Base-by-base conservation (phyloP, 148 eudicot species). In the Vaccinium myrtillus region DNA sequence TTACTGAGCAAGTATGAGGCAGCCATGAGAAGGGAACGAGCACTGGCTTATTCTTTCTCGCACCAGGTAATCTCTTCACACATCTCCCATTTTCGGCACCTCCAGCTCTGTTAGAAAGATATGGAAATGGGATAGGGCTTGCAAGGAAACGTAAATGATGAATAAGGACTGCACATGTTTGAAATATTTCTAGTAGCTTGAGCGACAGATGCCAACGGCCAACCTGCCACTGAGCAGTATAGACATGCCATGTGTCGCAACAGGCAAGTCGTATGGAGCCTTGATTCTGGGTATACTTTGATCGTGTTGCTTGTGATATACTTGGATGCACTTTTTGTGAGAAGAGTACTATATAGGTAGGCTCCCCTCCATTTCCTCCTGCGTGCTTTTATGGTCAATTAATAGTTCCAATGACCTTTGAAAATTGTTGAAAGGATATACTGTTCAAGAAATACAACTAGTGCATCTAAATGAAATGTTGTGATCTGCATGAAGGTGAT, bases 21-120 rank as follows among this genome's bases (percentile, higher is more conserved):
- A 53, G 88, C 98, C 36, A 91, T 97, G 90, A 95, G 98, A 90
- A 90, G 99, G 88, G 98, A 97, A 81, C 89, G 95, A 83, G 95
- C 99, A 51, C 73, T 95, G 83, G 99, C 99, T 85, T 97, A 97
- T 92, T 95, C 99, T 69, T 95, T 88, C 84, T 91, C 95, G 82
- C 98, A 96, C 88, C 99, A 96, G 96, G 99, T 96, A 93, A 87
- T 71, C 30, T 81, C 76, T 83, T 86, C 48, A 73, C 82, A 81
- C 43, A 39, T 43, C 30, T 21, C 73, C 63, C n/a, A 54, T 19
- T 54, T 32, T 46, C 84, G 19, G 16, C 75, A 71, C 75, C 77
- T 54, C 84, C 46, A 78, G 74, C 75, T 77, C 73, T 77, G 18
- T 80, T 30, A 77, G 77, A 55, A 79, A 82, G 53, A 77, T 75